Conservation (phyloP, 2,329 filamentous ascomycete genomes). For the Penicillium digitatum region DNA sequence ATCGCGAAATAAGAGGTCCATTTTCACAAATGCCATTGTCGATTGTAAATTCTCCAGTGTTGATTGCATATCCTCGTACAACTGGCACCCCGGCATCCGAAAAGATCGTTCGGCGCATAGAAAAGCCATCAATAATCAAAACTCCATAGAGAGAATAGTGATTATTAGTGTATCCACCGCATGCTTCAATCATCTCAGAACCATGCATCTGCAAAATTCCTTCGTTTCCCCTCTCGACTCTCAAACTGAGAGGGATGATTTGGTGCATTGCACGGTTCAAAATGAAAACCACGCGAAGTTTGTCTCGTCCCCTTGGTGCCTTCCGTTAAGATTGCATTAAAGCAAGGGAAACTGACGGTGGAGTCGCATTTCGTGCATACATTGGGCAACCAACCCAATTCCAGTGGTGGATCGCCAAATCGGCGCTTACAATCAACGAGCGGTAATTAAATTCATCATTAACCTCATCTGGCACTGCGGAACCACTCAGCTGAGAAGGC, state of each 20-base stretch:
- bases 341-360: neutral
- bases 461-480: neutral
- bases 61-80: neutral
- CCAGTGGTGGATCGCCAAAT: neutral
- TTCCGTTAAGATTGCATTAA: neutral
- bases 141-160: neutral
- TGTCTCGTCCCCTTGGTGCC: neutral
- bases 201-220: neutral
- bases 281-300: neutral
- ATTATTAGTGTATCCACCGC: neutral
- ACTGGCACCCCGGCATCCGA: neutral
- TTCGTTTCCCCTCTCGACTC: neutral
- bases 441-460: neutral
- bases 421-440: fast-evolving
- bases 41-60: neutral
- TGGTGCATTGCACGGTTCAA: neutral
- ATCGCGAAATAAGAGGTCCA: neutral
- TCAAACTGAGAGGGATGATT: neutral
- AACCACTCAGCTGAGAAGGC: too few species aligned
- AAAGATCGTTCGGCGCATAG: neutral
- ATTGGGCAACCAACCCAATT: neutral
- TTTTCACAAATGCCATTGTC: neutral
- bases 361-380: neutral
- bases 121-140: neutral
- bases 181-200: neutral